Conservation (phyloP, 176 grass and related monocot genomes). For the Musa troglodytarum region DNA sequence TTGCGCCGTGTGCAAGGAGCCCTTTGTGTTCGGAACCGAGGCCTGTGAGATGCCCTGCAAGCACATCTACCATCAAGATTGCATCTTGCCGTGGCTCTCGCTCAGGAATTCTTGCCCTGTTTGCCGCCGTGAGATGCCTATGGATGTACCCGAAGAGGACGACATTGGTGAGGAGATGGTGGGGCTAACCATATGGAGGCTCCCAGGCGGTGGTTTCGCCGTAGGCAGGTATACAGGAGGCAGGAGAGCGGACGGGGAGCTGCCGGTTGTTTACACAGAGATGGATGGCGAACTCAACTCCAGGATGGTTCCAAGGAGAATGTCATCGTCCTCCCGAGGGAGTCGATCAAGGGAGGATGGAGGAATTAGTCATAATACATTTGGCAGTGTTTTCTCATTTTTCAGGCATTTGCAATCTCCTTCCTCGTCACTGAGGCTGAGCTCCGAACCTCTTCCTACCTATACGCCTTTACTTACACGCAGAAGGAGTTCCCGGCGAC, state of each 20-base stretch:
- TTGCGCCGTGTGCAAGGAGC: slow-evolving; percentile 26
- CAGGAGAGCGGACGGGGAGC: background rate
- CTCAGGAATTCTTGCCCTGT: slow-evolving; percentile 20
- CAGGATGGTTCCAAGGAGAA: background rate
- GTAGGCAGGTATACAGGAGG: background rate
- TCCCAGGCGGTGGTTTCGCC: background rate
- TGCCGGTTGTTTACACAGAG: background rate
- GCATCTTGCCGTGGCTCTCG: slow-evolving; percentile 27
- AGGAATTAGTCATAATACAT: background rate
- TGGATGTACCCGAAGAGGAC: background rate
- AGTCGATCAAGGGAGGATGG: background rate
- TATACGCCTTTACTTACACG: too few relatives aligned
- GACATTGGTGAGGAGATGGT: background rate
- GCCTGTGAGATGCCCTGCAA: slow-evolving; percentile 28
- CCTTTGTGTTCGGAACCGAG: slow-evolving; percentile 13
- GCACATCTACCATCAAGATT: slow-evolving; percentile 23
- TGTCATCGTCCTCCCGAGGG: background rate
- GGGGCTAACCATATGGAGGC: background rate
- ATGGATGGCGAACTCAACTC: background rate
- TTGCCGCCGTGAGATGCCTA: slow-evolving; percentile 21
- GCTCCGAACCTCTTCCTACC: too few relatives aligned
- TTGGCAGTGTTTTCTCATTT: background rate
- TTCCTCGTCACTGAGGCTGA: too few relatives aligned
- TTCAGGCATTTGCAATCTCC: background rate
- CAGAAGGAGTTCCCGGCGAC: too few relatives aligned